Evolutionary conservation across 352 stramenopile genomes (phyloP).

Genomic region (Halophytophthora polymorphica): DNA sequence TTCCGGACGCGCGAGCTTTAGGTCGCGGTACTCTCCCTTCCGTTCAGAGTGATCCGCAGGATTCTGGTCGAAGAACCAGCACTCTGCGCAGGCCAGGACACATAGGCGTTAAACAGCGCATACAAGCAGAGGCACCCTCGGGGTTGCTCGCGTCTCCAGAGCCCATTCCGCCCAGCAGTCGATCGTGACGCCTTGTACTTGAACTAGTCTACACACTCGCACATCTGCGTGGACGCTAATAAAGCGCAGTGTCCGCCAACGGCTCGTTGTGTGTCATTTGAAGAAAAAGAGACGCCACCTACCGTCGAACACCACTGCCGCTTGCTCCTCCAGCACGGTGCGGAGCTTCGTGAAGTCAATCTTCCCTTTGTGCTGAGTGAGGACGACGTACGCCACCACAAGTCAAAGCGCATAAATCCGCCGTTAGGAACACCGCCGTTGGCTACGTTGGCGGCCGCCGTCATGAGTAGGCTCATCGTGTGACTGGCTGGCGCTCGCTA

Average conservation of each 20-base stretch:
- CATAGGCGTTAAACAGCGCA: slow-evolving; percentile 20
- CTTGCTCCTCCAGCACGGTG: slow-evolving; percentile 45
- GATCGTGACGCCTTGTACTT: too few species aligned
- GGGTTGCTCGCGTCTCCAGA: too few species aligned
- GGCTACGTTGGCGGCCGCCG: too few species aligned
- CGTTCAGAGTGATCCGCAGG: slow-evolving; percentile 32
- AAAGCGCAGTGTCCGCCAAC: background rate
- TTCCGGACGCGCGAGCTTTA: slow-evolving; percentile 71
- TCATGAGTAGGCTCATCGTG: too few species aligned
- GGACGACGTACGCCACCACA: background rate
- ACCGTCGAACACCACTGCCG: slow-evolving; percentile 52
- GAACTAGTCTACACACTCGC: background rate
- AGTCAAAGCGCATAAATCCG: too few species aligned
- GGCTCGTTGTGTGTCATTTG: background rate
- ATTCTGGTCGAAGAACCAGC: slow-evolving; percentile 87
- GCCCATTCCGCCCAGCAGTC: too few species aligned
- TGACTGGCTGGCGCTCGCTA: too few species aligned
- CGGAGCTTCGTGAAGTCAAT: slow-evolving; percentile 78
- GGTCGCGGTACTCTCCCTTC: slow-evolving; percentile 46
- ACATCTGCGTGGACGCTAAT: background rate
- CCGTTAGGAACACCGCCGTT: background rate
- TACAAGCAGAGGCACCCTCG: background rate
- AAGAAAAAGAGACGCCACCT: background rate
- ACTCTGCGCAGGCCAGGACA: slow-evolving; percentile 42
- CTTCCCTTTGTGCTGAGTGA: slow-evolving; percentile 35